phyloP scores from a whole-genome alignment of 352 stramenopile genomes.

The Phytophthora sp. region DNA sequence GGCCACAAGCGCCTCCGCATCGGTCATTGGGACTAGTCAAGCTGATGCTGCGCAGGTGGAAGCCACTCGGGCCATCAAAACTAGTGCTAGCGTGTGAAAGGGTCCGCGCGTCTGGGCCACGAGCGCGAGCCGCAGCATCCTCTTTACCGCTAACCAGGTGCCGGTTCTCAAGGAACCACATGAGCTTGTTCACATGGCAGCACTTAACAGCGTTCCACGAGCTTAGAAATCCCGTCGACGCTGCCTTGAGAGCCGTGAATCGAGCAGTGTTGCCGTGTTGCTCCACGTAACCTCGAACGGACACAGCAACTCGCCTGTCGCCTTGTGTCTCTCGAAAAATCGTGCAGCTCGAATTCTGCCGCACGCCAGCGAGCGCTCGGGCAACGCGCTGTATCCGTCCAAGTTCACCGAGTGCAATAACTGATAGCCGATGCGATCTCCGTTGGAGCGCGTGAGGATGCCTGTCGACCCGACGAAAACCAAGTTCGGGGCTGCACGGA shows the following conservation, averaged over 20 bases:
- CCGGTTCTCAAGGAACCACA: conserved; percentile 44
- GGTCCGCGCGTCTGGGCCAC: background rate
- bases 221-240: conserved; percentile 50
- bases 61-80: conserved; percentile 9
- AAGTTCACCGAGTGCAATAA: conserved; percentile 53
- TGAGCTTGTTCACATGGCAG: conserved; percentile 52
- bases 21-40: conserved; percentile 15
- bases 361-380: conserved; percentile 32
- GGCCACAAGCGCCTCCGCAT: conserved; percentile 35
- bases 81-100: conserved; percentile 9
- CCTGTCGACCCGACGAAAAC: conserved; percentile 50
- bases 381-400: conserved; percentile 27
- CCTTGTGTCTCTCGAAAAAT: conserved; percentile 38
- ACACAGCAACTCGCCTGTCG: conserved; percentile 40
- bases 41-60: conserved; percentile 28
- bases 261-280: conserved; percentile 43
- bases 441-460: conserved; percentile 30
- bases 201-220: conserved; percentile 57
- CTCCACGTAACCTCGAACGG: conserved; percentile 47
- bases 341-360: conserved; percentile 50
- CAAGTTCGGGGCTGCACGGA: conserved; percentile 45
- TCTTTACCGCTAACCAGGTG: conserved; percentile 31
- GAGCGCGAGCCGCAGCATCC: conserved; percentile 16
- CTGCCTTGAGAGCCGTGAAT: conserved; percentile 43
- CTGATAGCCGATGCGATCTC: conserved; percentile 40